A percentile compares a stretch with the other conserved stretches of the same genome.
Conservation (phyloP, 371 early-diverging fungal genomes). For the Mucor velutinosus region DNA sequence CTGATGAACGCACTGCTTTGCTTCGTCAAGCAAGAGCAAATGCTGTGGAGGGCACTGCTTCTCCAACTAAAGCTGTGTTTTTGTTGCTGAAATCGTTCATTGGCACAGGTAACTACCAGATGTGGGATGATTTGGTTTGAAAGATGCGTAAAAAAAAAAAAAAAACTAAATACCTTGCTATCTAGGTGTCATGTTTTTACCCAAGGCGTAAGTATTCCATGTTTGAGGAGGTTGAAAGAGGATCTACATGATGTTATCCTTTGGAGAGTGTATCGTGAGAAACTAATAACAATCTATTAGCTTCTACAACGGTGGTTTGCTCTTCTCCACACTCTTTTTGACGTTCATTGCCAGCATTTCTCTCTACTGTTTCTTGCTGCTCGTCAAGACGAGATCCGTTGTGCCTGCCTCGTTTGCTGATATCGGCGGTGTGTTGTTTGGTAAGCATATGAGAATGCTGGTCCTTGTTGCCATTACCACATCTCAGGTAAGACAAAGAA, state of each 20-base stretch:
- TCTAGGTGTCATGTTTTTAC: conserved; percentile 33
- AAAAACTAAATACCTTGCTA: background rate
- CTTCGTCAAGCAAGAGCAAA: conserved; percentile 43
- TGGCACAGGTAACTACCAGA: conserved; percentile 78
- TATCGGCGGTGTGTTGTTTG: conserved; percentile 78
- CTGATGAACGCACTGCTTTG: conserved; percentile 48
- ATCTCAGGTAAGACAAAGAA: conserved; percentile 61
- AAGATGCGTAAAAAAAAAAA: no score
- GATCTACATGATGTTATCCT: background rate
- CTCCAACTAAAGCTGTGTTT: conserved; percentile 72
- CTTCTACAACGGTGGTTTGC: conserved; percentile 68
- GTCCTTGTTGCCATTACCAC: conserved; percentile 77
- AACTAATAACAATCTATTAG: conserved; percentile 28
- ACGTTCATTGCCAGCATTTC: conserved; percentile 57
- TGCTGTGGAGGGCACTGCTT: conserved; percentile 67
- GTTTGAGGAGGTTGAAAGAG: background rate
- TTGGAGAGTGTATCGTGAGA: background rate
- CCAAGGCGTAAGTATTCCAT: conserved; percentile 22
- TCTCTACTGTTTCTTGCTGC: conserved; percentile 60
- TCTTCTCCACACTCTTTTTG: conserved; percentile 59
- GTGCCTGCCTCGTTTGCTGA: conserved; percentile 69
- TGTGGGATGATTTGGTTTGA: conserved; percentile 16
- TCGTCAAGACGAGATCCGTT: conserved; percentile 61
- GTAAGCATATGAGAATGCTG: conserved; percentile 63
- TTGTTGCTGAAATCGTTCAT: conserved; percentile 77